phyloP scores from a whole-genome alignment of 192 early-diverging fungal species.

The Spizellomyces punctatus region DNA sequence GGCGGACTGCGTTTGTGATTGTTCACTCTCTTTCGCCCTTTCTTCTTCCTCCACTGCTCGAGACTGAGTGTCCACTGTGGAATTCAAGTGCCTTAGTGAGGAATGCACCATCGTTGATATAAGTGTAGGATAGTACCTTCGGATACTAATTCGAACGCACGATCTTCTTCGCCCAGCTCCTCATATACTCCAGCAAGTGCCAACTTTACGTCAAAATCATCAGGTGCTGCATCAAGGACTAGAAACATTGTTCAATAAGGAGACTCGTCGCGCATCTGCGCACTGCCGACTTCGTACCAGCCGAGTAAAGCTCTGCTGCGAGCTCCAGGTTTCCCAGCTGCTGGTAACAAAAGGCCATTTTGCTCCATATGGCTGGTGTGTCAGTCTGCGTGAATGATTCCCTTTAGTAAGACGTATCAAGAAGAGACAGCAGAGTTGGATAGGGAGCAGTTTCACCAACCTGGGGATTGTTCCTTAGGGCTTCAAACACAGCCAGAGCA shows the following conservation, averaged over 20 bases:
- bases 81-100: not conserved
- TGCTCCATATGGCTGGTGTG: constrained; percentile 51
- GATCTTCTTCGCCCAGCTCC: constrained; percentile 61
- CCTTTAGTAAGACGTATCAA: not conserved
- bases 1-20: not conserved
- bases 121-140: not conserved
- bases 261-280: not conserved
- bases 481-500: constrained; percentile 59
- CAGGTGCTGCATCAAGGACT: constrained; percentile 62
- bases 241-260: too few species aligned
- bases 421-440: not conserved
- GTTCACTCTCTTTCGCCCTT: not conserved
- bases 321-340: constrained; percentile 56
- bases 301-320: constrained; percentile 55
- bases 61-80: not conserved
- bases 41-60: constrained; percentile 23
- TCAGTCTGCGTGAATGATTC: constrained; percentile 29
- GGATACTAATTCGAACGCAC: constrained; percentile 28
- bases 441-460: not conserved
- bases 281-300: constrained; percentile 22
- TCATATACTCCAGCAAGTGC: constrained; percentile 74
- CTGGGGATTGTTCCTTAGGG: constrained; percentile 27
- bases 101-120: not conserved
- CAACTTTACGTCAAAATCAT: constrained; percentile 67
- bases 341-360: constrained; percentile 61